phyloP scores from a whole-genome alignment of 2,329 filamentous ascomycete species.

The Cytospora mali region DNA sequence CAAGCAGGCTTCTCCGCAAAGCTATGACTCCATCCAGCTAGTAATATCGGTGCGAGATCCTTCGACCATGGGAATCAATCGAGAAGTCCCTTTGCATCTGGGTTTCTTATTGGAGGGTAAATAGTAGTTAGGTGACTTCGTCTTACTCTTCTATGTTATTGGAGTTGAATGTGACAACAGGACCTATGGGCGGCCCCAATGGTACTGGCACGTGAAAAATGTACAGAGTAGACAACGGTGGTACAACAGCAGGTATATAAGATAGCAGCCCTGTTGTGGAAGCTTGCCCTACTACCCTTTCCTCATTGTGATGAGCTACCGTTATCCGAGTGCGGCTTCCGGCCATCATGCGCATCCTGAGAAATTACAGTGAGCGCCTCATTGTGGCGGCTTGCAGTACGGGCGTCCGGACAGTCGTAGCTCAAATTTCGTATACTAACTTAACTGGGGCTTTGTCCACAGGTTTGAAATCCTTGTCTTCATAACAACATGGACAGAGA shows the following conservation, averaged over 20 bases:
- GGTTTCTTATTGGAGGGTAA: no score
- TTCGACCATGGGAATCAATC: background rate
- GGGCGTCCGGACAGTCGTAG: background rate
- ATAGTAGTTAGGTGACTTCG: no score
- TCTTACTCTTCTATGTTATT: background rate
- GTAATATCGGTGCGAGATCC: slow-evolving; percentile 3
- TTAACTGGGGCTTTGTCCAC: slow-evolving; percentile 12
- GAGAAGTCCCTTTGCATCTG: background rate
- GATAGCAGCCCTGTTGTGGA: background rate
- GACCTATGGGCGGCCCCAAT: no score
- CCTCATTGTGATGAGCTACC: background rate
- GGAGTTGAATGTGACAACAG: background rate
- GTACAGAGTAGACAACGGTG: no score
- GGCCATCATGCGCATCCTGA: slow-evolving; percentile 7
- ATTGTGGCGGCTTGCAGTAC: background rate
- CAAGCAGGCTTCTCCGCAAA: slow-evolving; percentile 16
- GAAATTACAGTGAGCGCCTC: background rate
- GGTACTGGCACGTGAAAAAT: background rate
- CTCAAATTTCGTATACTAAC: background rate
- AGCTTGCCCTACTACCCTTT: no score
- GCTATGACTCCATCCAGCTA: background rate
- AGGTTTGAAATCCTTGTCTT: slow-evolving; percentile 3
- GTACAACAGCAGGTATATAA: background rate
- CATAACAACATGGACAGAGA: no score
- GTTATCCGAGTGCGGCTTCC: no score